Evolutionary conservation across 163 green algal species (phyloP).

Genomic region (Chlorella variabilis): DNA sequence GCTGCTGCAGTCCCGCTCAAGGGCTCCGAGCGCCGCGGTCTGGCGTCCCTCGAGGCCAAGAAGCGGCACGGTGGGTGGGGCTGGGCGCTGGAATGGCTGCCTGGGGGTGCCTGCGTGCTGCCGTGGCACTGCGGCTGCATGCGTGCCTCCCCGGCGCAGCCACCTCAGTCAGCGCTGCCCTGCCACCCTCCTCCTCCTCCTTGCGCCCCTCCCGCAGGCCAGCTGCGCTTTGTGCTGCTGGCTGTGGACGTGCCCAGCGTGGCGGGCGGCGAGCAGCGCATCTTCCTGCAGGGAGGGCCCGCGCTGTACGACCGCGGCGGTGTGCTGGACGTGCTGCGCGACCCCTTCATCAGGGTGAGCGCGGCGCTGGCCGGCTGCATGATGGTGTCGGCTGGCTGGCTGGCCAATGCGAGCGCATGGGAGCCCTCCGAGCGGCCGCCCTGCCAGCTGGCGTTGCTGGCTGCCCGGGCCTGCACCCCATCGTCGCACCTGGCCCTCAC

Average conservation of each 20-base stretch:
- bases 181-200: neutral
- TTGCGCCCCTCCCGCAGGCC: constrained; percentile 50
- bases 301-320: constrained; percentile 65
- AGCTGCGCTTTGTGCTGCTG: constrained; percentile 85
- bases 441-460: no score
- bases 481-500: no score
- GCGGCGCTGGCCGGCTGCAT: no score
- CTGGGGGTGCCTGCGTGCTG: no score
- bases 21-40: constrained; percentile 75
- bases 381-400: no score
- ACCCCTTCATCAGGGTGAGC: constrained; percentile 75
- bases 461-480: no score
- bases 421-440: no score
- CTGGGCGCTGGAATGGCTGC: neutral
- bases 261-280: constrained; percentile 61
- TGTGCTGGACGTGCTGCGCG: constrained; percentile 77
- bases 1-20: constrained; percentile 28
- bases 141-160: no score
- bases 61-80: constrained; percentile 63
- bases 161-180: no score
- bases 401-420: no score
- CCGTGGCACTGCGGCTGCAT: no score
- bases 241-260: constrained; percentile 81
- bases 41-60: constrained; percentile 89
- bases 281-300: constrained; percentile 78